A percentile compares a stretch with the other conserved stretches of the same genome.
phyloP scores from a whole-genome alignment of 305 asterid genomes.

The Fraxinus nigra region DNA sequence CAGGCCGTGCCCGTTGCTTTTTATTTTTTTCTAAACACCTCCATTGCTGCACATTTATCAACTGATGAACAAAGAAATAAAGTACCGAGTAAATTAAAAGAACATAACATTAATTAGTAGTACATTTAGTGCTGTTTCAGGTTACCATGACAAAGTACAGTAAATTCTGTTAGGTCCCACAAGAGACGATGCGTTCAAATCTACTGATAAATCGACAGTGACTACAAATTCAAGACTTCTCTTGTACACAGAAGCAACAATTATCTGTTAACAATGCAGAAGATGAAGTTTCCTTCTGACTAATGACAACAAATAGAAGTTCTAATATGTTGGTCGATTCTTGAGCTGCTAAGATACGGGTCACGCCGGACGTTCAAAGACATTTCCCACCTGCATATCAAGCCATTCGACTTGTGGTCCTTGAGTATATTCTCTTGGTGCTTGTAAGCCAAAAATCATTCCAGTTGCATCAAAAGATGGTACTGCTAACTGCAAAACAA shows the following conservation, averaged over 20 bases:
- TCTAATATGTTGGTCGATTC: background rate
- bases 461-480: conserved; percentile 51
- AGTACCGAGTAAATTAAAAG: background rate
- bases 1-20: background rate
- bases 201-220: background rate
- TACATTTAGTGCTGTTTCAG: background rate
- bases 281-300: conserved; percentile 4
- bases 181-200: background rate
- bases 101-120: background rate
- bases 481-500: background rate
- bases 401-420: conserved; percentile 78
- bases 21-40: too few species aligned
- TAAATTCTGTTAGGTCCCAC: background rate
- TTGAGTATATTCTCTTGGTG: conserved; percentile 55
- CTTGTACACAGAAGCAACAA: conserved; percentile 7
- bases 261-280: background rate
- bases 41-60: background rate
- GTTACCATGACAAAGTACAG: conserved; percentile 1
- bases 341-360: conserved; percentile 3
- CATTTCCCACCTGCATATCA: conserved; percentile 75
- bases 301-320: background rate
- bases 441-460: conserved; percentile 59
- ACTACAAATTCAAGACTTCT: conserved; percentile 3
- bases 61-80: background rate
- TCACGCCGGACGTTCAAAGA: conserved; percentile 55